Percentiles rank a stretch among this genome's conserved stretches.
Conservation (phyloP, 2,329 filamentous ascomycete species). For the Arachnopeziza araneosa region DNA sequence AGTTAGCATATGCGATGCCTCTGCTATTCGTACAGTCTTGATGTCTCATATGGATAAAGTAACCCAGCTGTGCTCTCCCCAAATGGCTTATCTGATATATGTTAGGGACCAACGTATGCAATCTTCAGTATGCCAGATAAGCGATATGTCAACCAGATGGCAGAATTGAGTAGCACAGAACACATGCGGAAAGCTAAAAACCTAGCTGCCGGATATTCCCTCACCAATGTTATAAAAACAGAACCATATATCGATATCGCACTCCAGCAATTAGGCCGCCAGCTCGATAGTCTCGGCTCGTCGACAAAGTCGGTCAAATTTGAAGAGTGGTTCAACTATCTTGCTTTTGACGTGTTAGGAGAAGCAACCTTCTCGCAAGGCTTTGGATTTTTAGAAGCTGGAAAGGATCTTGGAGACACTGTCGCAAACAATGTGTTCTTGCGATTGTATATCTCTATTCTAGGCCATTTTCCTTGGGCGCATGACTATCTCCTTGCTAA, state of each 20-base stretch:
- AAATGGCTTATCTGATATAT: not conserved
- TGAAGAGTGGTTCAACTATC: constrained; percentile 36
- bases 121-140: constrained; percentile 33
- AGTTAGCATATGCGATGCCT: constrained; percentile 39
- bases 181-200: constrained; percentile 33
- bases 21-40: constrained; percentile 33
- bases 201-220: constrained; percentile 30
- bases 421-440: constrained; percentile 32
- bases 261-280: constrained; percentile 26
- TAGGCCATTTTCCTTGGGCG: constrained; percentile 32
- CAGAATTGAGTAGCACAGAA: constrained; percentile 31
- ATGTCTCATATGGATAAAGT: constrained; percentile 32
- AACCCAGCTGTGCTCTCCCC: not conserved
- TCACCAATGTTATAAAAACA: constrained; percentile 27
- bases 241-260: constrained; percentile 26
- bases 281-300: constrained; percentile 24
- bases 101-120: constrained; percentile 6
- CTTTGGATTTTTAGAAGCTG: constrained; percentile 33
- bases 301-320: constrained; percentile 31
- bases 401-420: constrained; percentile 31
- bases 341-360: constrained; percentile 33
- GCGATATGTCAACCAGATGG: constrained; percentile 37
- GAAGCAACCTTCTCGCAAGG: constrained; percentile 31
- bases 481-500: constrained; percentile 34
- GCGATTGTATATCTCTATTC: constrained; percentile 29